Evolutionary conservation across 495 filamentous ascomycete species (phyloP), one percentile per base, ranked within the genome.

Genomic region (Aspergillus haitiensis): DNA sequence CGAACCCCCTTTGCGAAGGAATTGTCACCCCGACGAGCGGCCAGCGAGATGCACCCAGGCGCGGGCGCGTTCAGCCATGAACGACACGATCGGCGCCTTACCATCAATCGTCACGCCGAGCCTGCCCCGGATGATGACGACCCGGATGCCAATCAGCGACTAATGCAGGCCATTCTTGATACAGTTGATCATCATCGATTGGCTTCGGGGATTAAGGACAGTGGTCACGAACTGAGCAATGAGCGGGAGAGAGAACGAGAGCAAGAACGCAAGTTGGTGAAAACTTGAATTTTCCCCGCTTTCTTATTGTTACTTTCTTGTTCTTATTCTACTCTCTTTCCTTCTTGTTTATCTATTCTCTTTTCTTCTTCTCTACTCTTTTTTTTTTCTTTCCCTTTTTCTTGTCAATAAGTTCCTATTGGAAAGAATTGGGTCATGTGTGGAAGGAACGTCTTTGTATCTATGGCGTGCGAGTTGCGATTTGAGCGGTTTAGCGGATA

Each of bases 161-260:
- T 80, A 44, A 77, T 76, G 72, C 77, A 78, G 64, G 77, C 77
- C 16, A 80, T 80, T 35, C 55, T 73, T 9, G 77, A 80, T 49
- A 80, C 77, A 3, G 74, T 78, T 2, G 75, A 78, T 52, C 76
- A 78, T 49, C 76, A 77, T 51, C 70, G 72, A 7, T 71, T 71
- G 32, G 67, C 75, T 1, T 69, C 75, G 8, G 70, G 72, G 16
- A 70, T 67, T 42, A 72, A 71, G 39, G 72, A 72, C 27, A 62
- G 68, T 8, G 70, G 66, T 2, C 62, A 61, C 33, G 61, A 63
- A 34, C 15, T 63, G 3, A 37, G 65, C 52, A 37, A 60, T 42
- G 64, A 62, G 31, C 58, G 66, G 15, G 59, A 68, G 11, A 42
- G 57, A 1, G 65, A 72, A 5, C 69, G 65, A 15, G 76, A 78